phyloP scores from a whole-genome alignment of 1,139 yeast genomes.

The Suhomyces bribrorum region DNA sequence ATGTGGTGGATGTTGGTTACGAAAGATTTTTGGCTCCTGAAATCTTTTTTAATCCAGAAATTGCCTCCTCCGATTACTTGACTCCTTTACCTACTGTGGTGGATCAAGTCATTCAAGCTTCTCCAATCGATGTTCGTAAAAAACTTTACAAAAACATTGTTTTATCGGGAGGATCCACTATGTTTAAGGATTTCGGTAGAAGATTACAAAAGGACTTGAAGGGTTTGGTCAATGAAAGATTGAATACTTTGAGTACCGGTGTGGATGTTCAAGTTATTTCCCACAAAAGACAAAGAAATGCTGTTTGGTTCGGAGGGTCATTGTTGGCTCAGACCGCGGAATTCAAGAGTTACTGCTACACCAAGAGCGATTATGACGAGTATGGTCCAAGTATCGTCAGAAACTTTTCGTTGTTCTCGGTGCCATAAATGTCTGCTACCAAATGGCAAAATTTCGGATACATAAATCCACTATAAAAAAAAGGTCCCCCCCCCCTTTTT shows the following conservation, averaged over 20 bases:
- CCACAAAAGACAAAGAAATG: slow-evolving; percentile 96
- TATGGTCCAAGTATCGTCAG: slow-evolving; percentile 97
- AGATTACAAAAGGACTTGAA: slow-evolving; percentile 95
- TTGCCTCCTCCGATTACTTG: slow-evolving; percentile 89
- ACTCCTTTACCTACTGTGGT: slow-evolving; percentile 95
- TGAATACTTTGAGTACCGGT: slow-evolving; percentile 88
- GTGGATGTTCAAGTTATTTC: slow-evolving; percentile 96
- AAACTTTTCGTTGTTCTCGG: slow-evolving; percentile 90
- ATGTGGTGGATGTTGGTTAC: slow-evolving; percentile 88
- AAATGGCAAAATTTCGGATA: too few species aligned
- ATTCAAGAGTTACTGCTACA: slow-evolving; percentile 93
- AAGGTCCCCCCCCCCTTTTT: too few species aligned
- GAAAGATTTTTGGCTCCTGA: slow-evolving; percentile 98
- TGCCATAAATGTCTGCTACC: slow-evolving; percentile 69
- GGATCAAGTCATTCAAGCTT: slow-evolving; percentile 90
- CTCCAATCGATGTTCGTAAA: slow-evolving; percentile 97
- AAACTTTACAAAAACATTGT: slow-evolving; percentile 95
- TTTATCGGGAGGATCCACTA: slow-evolving; percentile 93
- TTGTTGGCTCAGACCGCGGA: slow-evolving; percentile 95
- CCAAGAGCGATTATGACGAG: slow-evolving; percentile 96
- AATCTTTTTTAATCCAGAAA: slow-evolving; percentile 97
- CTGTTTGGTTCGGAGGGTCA: slow-evolving; percentile 99
- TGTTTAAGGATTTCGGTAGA: slow-evolving; percentile 98
- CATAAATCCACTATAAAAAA: too few species aligned
- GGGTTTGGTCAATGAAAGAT: slow-evolving; percentile 83